Evolutionary conservation across 495 filamentous ascomycete genomes (phyloP).

Genomic region (Cercophora sp.): DNA sequence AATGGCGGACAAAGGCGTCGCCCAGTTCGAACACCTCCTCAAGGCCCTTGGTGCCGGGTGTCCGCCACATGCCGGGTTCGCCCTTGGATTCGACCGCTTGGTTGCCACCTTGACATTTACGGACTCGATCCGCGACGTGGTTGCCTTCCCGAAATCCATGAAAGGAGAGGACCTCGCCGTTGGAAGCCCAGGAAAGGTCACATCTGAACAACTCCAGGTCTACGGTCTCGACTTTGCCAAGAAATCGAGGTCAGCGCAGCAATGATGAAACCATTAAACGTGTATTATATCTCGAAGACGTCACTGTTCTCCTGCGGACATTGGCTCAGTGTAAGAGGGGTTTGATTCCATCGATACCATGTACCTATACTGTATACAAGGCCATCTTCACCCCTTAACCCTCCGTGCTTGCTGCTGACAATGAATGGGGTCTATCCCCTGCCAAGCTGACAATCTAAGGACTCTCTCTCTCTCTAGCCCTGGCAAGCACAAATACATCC

Average conservation of each 20-base stretch:
- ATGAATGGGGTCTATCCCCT: background rate
- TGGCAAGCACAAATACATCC: background rate
- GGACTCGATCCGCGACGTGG: conserved; percentile 80
- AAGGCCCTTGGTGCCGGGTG: conserved; percentile 80
- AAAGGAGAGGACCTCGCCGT: conserved; percentile 83
- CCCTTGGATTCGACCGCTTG: conserved; percentile 86
- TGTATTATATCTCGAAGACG: too few relatives aligned
- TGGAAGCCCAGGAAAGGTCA: conserved; percentile 64
- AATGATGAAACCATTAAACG: background rate
- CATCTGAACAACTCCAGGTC: conserved; percentile 56
- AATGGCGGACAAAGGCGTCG: conserved; percentile 57
- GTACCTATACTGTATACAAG: conserved; percentile 9
- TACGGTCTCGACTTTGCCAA: conserved; percentile 57
- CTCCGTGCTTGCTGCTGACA: background rate
- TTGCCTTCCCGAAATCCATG: conserved; percentile 90
- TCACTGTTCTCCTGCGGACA: too few relatives aligned
- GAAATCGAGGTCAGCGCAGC: background rate
- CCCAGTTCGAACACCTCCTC: conserved; percentile 79
- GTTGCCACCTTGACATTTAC: conserved; percentile 74
- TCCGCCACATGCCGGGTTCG: conserved; percentile 95
- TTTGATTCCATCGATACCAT: too few relatives aligned
- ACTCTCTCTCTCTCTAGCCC: background rate
- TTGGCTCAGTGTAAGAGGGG: too few relatives aligned
- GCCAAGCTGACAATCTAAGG: conserved; percentile 2
- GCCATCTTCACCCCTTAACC: background rate